Evolutionary conservation across 1,139 yeast genomes (phyloP).

Genomic region (Hansenula lynferdii): DNA sequence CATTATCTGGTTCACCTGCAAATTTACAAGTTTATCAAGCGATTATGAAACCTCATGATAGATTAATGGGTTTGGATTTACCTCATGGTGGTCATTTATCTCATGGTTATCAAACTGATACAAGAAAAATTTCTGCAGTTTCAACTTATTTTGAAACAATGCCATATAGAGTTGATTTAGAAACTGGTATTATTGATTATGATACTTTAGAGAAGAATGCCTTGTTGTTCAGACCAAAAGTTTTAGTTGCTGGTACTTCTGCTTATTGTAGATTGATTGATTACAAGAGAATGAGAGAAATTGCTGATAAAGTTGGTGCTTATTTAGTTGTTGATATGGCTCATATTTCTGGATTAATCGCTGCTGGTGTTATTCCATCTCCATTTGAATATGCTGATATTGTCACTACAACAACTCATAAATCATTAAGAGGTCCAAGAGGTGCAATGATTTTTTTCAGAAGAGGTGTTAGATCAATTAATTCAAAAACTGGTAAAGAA

Average conservation of each 20-base stretch:
- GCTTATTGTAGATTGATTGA: constrained; percentile 96
- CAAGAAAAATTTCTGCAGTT: constrained; percentile 92
- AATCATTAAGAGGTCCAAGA: constrained; percentile 97
- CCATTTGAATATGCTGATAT: constrained; percentile 97
- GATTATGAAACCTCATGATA: constrained; percentile 87
- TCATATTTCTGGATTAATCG: constrained; percentile 92
- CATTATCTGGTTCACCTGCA: constrained; percentile 96
- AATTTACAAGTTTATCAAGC: constrained; percentile 96
- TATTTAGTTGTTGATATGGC: constrained; percentile 98
- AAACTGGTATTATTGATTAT: constrained; percentile 91
- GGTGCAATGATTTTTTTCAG: constrained; percentile 99
- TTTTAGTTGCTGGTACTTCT: constrained; percentile 95
- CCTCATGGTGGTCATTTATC: constrained; percentile 99
- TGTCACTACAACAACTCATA: constrained; percentile 98
- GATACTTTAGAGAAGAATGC: constrained; percentile 93
- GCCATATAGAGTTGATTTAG: constrained; percentile 94
- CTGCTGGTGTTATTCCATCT: constrained; percentile 94
- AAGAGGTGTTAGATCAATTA: constrained; percentile 87
- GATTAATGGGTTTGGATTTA: constrained; percentile 94
- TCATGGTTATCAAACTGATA: constrained; percentile 96
- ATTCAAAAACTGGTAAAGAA: constrained; percentile 91
- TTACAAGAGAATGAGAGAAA: constrained; percentile 92
- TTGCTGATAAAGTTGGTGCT: constrained; percentile 96
- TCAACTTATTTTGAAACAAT: constrained; percentile 96
- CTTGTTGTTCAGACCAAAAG: constrained; percentile 86